phyloP scores from a whole-genome alignment of 495 filamentous ascomycete species.

The Elasticomyces elasticus region DNA sequence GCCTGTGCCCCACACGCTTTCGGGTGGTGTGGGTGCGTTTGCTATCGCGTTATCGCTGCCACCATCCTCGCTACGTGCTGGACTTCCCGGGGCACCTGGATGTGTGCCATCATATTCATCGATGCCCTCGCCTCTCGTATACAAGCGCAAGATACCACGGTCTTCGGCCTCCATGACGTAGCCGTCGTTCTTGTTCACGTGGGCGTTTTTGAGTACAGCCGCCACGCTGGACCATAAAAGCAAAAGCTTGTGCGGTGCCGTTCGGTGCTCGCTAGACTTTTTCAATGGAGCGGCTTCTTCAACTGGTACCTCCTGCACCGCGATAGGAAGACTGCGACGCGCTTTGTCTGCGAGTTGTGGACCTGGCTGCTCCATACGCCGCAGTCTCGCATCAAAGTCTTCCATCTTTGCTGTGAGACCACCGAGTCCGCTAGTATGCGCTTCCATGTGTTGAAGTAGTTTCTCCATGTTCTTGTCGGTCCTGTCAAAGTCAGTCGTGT shows the following conservation, averaged over 20 bases:
- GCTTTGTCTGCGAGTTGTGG: neutral
- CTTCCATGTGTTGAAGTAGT: conserved; percentile 29
- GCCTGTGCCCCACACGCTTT: conserved; percentile 33
- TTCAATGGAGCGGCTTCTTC: neutral
- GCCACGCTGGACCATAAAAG: conserved; percentile 60
- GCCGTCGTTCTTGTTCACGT: conserved; percentile 39
- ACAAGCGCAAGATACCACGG: conserved; percentile 64
- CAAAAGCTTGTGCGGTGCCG: conserved; percentile 60
- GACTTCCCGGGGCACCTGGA: conserved; percentile 20
- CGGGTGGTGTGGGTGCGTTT: conserved; percentile 24
- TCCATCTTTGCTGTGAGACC: conserved; percentile 8
- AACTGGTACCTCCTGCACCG: neutral
- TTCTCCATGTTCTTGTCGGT: conserved; percentile 35
- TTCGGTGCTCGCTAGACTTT: conserved; percentile 59
- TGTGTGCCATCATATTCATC: conserved; percentile 37
- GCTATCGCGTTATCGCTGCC: neutral
- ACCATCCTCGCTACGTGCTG: conserved; percentile 21
- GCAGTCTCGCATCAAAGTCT: conserved; percentile 5
- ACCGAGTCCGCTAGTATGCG: conserved; percentile 32
- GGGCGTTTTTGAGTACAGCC: conserved; percentile 40
- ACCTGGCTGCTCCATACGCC: neutral
- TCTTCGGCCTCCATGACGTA: conserved; percentile 69
- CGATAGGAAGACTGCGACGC: too few relatives aligned
- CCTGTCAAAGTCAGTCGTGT: conserved; percentile 26
- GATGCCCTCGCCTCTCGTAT: conserved; percentile 66